These are phyloP conservation scores for Hanseniaspora pseudoguilliermondii DNA, from an alignment of 805 yeast species.

Conservation along the genomic window DNA sequence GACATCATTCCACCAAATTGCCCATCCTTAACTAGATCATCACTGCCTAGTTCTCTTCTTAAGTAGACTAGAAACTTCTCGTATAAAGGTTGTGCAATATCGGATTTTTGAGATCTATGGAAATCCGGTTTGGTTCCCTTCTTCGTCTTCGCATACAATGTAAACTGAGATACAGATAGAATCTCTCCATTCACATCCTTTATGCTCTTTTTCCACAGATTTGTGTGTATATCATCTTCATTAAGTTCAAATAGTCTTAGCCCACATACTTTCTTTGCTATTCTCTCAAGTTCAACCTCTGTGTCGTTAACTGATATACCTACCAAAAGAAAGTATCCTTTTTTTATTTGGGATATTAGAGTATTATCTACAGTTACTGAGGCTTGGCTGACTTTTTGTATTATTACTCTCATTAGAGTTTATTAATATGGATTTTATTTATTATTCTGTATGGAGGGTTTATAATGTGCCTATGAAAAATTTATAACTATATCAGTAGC, in stretches of 20 bases:
- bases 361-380: constrained; percentile 71
- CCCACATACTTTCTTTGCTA: constrained; percentile 53
- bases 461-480: too few relatives aligned
- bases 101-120: constrained; percentile 80
- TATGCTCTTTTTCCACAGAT: constrained; percentile 65
- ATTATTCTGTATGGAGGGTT: too few relatives aligned
- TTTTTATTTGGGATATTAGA: constrained; percentile 56
- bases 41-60: constrained; percentile 38
- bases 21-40: constrained; percentile 68
- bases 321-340: constrained; percentile 68
- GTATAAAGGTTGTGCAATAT: constrained; percentile 33
- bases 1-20: constrained; percentile 97
- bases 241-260: constrained; percentile 68
- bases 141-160: constrained; percentile 68
- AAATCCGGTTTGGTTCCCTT: constrained; percentile 95
- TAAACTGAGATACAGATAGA: constrained; percentile 83
- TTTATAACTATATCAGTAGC: too few relatives aligned
- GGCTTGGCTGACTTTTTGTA: constrained; percentile 80
- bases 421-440: too few relatives aligned
- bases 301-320: constrained; percentile 77
- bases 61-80: constrained; percentile 40
- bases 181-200: constrained; percentile 59
- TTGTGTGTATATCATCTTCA: constrained; percentile 34
- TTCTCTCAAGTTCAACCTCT: constrained; percentile 51
- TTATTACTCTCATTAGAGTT: constrained; percentile 63